Evolutionary conservation across 495 filamentous ascomycete species (phyloP).

Genomic region (Aspergillus bridgeri): DNA sequence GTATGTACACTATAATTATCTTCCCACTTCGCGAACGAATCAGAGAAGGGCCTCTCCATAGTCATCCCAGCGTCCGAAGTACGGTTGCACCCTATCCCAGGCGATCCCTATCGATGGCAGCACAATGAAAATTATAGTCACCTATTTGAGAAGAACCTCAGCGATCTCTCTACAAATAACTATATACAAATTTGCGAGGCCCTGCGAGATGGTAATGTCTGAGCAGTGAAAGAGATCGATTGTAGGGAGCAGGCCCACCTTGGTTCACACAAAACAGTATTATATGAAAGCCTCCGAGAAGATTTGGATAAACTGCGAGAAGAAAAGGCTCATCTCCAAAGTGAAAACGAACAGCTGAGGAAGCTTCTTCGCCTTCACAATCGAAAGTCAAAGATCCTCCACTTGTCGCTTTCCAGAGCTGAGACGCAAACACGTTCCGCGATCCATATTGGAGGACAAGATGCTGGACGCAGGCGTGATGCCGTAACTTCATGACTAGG

Average conservation of each 20-base stretch:
- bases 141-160: neutral
- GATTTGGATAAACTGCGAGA: neutral
- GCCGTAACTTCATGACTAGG: too few relatives aligned
- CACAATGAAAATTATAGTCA: neutral
- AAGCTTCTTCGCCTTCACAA: neutral
- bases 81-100: neutral
- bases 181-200: neutral
- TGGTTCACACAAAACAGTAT: neutral
- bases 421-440: neutral
- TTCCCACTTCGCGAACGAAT: neutral
- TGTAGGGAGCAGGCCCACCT: neutral
- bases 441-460: neutral
- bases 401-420: neutral
- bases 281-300: neutral
- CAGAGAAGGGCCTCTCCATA: neutral
- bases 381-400: neutral
- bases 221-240: neutral
- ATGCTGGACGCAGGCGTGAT: too few relatives aligned
- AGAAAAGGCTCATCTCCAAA: neutral
- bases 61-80: neutral
- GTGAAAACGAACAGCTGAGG: neutral
- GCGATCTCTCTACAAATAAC: neutral
- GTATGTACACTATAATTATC: neutral
- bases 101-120: neutral
- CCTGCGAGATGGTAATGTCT: neutral